Base-by-base conservation (phyloP, 2,329 filamentous ascomycete species). In the Rutstroemia sp. region DNA sequence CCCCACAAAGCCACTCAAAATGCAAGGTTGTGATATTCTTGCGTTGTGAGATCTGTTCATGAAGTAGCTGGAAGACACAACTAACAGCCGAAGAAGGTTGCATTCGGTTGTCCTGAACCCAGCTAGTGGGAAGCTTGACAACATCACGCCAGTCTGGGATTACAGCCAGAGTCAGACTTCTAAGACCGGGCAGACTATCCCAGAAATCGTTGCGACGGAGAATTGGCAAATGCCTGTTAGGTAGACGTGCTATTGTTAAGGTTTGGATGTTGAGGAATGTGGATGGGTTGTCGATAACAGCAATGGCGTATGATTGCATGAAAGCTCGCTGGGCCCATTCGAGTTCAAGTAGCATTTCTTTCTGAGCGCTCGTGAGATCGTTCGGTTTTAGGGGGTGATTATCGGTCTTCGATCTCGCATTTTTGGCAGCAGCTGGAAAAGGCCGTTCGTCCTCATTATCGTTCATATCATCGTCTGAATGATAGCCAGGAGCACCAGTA, bases 291-390 rank as follows among this genome's bases (percentile, higher is more conserved):
- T 87, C 82, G 23, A 83, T 79, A 45, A 88, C 69, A 1, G 82
- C 79, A 49, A 87, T 78, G 61, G 83, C 78, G 62, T 85, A 88
- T 1, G 85, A 86, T 49, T 84, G 80, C 48, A 88, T 74, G 66
- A 88, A 85, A 18, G 84, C 85, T 53, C 80, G 75, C 61, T 88
- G 84, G 6, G 84, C 84, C 82, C 85, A 87, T 52, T 83, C 79
- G 3, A 83, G 80, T 67, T 88, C 85, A 39, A 86, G 71, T 1
- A 89, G 70, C 80, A 86, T 84, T 68, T 87, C 83, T 52, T 78
- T 81, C 67, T 89, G 86, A n/a, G 80, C 75, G 57, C 75, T 75
- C 0, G 79, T 80, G n/a, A 88, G 75, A 34, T 74, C 71, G 2
- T 73, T 72, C 3, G 83, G 83, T 42, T 78, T 75, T 27, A 70